Evolutionary conservation across 2,329 filamentous ascomycete species (phyloP), one percentile per base, ranked within the genome.

Genomic region (Ceratocystis cubensis): DNA sequence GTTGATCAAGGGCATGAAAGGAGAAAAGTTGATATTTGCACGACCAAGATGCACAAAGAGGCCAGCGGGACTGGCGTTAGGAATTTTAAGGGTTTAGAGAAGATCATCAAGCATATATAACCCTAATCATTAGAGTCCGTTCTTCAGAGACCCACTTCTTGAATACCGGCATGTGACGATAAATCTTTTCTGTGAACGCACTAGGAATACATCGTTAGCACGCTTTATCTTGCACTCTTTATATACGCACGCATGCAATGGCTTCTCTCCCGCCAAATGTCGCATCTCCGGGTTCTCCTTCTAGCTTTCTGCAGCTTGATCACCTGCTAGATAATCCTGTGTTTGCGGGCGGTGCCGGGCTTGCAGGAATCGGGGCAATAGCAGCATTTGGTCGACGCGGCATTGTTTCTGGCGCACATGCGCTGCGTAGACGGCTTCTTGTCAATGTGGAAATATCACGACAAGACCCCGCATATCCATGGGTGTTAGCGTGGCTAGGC

Each of bases 401-500:
- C 44, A 75, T 88, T 68, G 83, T 92, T 68, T 80, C 85, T 71
- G 85, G 85, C 65, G 86, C 87, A n/a, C 82, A 83, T 56, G 81
- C 95, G 66, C 78, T 96, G 67, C 88, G 90, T 63, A 86, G 88
- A 65, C 89, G 93, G 62, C 85, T 99, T 77, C 85, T 99, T 37
- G 90, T 97, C 72, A 91, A 96, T 72, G 86, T 99, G 72, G 94
- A 99, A 76, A 96, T 99, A 75, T 93, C 89, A 75, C 89, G 91
- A 73, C 89, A 93, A 72, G 94, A 99, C 76, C 86, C 91, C 57
- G 92, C 93, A 1, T 99, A 97, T 74, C 86, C 86, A 50, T 97
- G 92, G 93, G 85, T 99, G 53, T 81, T 99, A 8, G 87, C 92
- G 70, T 99, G 94, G 92, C 88, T 99, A 75, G 92, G 91, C 5